phyloP scores from a whole-genome alignment of 768 basidiomycete species.

The Clavulina sp. region DNA sequence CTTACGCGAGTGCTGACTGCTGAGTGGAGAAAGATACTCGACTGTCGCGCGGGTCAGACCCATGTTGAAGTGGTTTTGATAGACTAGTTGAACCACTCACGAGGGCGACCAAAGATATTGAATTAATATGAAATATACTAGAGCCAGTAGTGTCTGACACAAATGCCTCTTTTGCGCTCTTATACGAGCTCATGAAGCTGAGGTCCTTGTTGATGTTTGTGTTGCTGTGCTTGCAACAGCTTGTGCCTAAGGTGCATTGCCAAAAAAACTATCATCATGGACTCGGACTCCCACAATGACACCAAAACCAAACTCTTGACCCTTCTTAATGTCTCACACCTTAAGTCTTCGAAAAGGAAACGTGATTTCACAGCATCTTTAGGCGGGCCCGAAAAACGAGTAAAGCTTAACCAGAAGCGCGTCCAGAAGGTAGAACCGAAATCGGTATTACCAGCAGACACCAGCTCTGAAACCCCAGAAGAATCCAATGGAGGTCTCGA shows the following conservation, averaged over 20 bases:
- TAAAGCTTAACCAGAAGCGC: slow-evolving; percentile 38
- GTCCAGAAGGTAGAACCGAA: too few species aligned
- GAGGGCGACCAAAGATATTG: slow-evolving; percentile 43
- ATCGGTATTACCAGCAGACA: not conserved
- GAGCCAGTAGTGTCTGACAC: slow-evolving; percentile 60
- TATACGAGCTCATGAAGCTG: slow-evolving; percentile 29
- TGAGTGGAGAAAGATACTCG: slow-evolving; percentile 54
- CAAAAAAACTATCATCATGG: not conserved
- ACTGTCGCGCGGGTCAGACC: slow-evolving; percentile 26
- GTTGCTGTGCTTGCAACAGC: too few species aligned
- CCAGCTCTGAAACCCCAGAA: not conserved
- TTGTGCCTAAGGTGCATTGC: too few species aligned
- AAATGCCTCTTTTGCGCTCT: slow-evolving; percentile 64
- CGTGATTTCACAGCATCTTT: slow-evolving; percentile 18
- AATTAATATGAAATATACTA: slow-evolving; percentile 46
- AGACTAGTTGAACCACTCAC: slow-evolving; percentile 28
- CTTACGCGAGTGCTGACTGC: slow-evolving; percentile 29
- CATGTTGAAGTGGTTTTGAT: not conserved
- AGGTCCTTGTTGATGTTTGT: too few species aligned
- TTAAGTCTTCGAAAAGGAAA: slow-evolving; percentile 20
- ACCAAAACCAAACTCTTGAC: slow-evolving; percentile 71
- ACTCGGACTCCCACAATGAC: slow-evolving; percentile 13
- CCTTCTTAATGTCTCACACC: slow-evolving; percentile 75
- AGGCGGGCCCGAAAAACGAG: slow-evolving; percentile 18
- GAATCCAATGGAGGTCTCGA: not conserved